Conservation (phyloP, 352 stramenopile genomes). For the Globisporangium cylindrosporum region DNA sequence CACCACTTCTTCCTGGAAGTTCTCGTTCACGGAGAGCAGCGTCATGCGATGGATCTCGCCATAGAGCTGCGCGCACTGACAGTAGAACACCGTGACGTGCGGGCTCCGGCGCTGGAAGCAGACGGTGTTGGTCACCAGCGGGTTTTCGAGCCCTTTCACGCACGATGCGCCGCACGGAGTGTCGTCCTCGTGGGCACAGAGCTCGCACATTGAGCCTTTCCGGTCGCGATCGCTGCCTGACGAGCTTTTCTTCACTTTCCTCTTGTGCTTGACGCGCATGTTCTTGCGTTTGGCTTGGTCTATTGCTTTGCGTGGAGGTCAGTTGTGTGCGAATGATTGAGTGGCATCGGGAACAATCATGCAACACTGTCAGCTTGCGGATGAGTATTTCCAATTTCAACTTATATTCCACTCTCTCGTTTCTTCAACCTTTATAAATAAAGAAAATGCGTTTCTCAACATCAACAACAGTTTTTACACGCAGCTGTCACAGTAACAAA, state of each 20-base stretch:
- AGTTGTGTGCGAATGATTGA: neutral
- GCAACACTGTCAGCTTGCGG: neutral
- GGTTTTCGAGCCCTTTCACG: constrained; percentile 13
- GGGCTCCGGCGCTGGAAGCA: constrained; percentile 17
- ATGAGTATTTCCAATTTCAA: neutral
- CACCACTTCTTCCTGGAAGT: constrained; percentile 36
- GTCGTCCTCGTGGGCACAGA: constrained; percentile 17
- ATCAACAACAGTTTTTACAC: neutral
- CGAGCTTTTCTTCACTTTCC: constrained; percentile 9
- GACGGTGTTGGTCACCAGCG: constrained; percentile 15
- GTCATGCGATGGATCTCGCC: constrained; percentile 38
- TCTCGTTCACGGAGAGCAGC: constrained; percentile 14
- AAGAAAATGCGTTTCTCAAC: neutral
- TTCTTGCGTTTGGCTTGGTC: neutral
- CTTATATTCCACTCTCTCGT: neutral
- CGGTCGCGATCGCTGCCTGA: neutral
- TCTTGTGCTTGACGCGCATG: constrained; percentile 12
- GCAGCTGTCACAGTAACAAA: neutral
- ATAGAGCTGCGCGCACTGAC: constrained; percentile 34
- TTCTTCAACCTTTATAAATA: constrained; percentile 6
- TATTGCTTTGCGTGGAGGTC: neutral
- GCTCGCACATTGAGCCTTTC: constrained; percentile 15
- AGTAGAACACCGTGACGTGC: constrained; percentile 35
- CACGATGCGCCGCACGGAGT: constrained; percentile 12
- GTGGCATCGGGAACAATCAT: neutral